Base-by-base conservation (phyloP, 2,329 filamentous ascomycete genomes). In the Scedosporium apiospermum region DNA sequence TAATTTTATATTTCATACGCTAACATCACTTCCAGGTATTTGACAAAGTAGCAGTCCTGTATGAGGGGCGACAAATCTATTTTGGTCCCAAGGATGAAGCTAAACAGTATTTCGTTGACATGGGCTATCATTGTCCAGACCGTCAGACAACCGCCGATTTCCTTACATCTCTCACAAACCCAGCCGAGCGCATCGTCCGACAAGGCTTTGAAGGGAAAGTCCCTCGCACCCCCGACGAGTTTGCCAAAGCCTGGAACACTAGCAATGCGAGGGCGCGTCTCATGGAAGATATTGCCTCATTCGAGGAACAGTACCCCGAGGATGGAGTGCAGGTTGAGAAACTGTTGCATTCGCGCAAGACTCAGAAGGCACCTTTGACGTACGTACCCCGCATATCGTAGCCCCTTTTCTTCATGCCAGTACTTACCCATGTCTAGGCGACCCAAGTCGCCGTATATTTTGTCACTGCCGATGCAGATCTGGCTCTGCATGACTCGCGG, bases 401-500 rank as follows among this genome's bases (percentile, higher is more conserved):
- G 3, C 44, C n/a, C 44, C 18, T 1, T 49, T 21, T 21, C 42
- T n/a, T 9, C 16, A 16, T 7, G 5, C 14, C 6, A 49, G 14
- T 10, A 7, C 44, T 49, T 10, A 49, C 44, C 18, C 66, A 82
- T 78, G 69, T 69, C 75, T 30, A 80, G 83, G 70, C 88, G 90
- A 2, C 73, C 81, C 58, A 84, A 84, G 71, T 96, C 91, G 1
- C 91, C 93, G 0, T 96, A 88, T 73, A 96, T 91, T 0, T 78
- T 96, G 44, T 93, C 90, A 0, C 90, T 88, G 66, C 59, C 64
- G 3, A 86, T 93, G 73, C 93, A 97, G 73, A 75, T 96, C 66
- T 73, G 82, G 64, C 84, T 97, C 14, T 96, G 92, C 72, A 77
- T 96, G 58, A 87, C 86, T 79, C 88, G 93, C 70, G 91, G 91